A percentile compares a stretch with the other conserved stretches of the same genome.
phyloP scores from a whole-genome alignment of 306 rosid genomes.

The Vigna radiata region DNA sequence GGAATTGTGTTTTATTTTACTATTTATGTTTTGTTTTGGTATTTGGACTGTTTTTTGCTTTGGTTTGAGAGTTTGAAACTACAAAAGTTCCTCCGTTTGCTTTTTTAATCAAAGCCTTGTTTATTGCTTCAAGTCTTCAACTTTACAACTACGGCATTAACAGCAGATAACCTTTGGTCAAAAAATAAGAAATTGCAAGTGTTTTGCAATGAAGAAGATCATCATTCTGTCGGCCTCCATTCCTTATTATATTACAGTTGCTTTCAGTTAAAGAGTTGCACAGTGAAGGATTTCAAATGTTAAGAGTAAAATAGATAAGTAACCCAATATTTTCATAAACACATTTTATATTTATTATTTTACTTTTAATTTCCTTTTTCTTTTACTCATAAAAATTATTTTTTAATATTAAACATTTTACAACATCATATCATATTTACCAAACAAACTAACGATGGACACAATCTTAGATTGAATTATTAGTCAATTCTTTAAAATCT shows the following conservation, averaged over 20 bases:
- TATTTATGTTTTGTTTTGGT: slow-evolving; percentile 35
- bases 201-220: slow-evolving; percentile 18
- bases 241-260: neutral
- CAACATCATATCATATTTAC: too few species aligned
- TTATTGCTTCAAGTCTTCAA: slow-evolving; percentile 41
- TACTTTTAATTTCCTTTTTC: too few species aligned
- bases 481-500: too few species aligned
- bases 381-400: too few species aligned
- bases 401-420: too few species aligned
- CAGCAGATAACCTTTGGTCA: slow-evolving; percentile 8
- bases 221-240: slow-evolving; percentile 35
- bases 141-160: slow-evolving; percentile 39
- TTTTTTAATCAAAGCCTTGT: slow-evolving; percentile 33
- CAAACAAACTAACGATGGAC: too few species aligned
- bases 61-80: neutral
- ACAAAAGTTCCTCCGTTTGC: slow-evolving; percentile 7
- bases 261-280: slow-evolving; percentile 15
- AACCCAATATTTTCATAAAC: too few species aligned
- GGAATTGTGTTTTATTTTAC: slow-evolving; percentile 35
- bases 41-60: slow-evolving; percentile 34
- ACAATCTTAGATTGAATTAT: too few species aligned
- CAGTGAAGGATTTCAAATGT: neutral
- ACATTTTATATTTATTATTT: too few species aligned
- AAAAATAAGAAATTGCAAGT: slow-evolving; percentile 4
- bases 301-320: too few species aligned